Percentiles rank a stretch among this genome's conserved stretches.
Conservation (phyloP, 345 rosid species). For the Arabidopsis suecica region DNA sequence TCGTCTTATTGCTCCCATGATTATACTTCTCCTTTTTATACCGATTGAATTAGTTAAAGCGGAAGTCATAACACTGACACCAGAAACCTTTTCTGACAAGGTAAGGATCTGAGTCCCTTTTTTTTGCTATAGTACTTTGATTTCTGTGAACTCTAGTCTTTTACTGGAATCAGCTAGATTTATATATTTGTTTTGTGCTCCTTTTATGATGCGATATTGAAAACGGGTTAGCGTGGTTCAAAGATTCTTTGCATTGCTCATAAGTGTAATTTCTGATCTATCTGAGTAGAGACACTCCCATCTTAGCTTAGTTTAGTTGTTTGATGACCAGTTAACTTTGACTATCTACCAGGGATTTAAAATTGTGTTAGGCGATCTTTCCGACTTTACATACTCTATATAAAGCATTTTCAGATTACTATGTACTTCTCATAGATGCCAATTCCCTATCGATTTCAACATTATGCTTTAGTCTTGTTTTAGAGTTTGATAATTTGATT, state of each 20-base stretch:
- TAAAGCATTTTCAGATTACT: neutral
- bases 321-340: conserved; percentile 15
- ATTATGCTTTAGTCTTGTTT: conserved; percentile 11
- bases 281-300: neutral
- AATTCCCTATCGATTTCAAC: neutral
- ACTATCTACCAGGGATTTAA: neutral
- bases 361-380: neutral
- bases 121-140: neutral
- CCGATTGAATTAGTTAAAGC: conserved; percentile 49
- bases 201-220: conserved; percentile 9
- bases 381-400: neutral
- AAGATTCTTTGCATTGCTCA: neutral
- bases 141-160: neutral
- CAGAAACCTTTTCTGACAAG: conserved; percentile 95
- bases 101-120: conserved; percentile 44
- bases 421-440: conserved; percentile 1
- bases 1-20: conserved; percentile 28
- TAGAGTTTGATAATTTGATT: neutral
- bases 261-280: neutral
- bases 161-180: neutral
- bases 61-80: conserved; percentile 86
- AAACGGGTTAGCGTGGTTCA: neutral
- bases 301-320: conserved; percentile 5
- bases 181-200: conserved; percentile 8
- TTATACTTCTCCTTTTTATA: conserved; percentile 48